phyloP scores from a whole-genome alignment of 768 basidiomycete genomes.

The Leccinum arenicola region DNA sequence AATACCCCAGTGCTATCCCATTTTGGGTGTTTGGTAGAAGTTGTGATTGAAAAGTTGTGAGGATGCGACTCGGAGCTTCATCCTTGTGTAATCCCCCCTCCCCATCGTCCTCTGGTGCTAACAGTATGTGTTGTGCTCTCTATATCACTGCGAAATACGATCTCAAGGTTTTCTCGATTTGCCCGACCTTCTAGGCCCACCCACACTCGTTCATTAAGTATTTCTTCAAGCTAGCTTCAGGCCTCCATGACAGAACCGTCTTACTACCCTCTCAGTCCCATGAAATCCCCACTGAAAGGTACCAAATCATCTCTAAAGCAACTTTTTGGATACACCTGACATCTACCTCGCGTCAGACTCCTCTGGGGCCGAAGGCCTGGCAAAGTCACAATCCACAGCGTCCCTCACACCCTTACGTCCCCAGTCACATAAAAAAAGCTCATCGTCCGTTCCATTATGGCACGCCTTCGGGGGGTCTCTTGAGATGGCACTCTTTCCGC shows the following conservation, averaged over 20 bases:
- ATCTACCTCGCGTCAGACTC: not conserved
- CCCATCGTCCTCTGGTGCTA: not conserved
- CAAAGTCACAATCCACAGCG: constrained; percentile 1
- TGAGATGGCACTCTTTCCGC: constrained; percentile 22
- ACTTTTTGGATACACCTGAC: not conserved
- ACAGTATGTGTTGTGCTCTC: not conserved
- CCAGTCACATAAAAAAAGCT: not conserved
- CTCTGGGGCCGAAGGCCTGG: not conserved
- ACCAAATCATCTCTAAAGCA: not conserved
- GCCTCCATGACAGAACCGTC: constrained; percentile 17
- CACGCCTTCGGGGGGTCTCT: constrained; percentile 3
- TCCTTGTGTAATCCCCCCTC: not conserved
- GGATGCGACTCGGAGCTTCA: not conserved
- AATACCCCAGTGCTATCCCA: not conserved
- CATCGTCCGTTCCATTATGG: constrained; percentile 7
- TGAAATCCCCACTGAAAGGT: constrained; percentile 3
- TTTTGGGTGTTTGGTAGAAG: not conserved
- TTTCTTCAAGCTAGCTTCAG: not conserved
- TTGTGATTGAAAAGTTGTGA: not conserved
- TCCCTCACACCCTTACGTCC: constrained; percentile 7
- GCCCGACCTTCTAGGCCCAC: not conserved
- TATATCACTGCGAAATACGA: not conserved
- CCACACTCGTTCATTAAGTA: constrained; percentile 8
- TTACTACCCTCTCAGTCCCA: constrained; percentile 17
- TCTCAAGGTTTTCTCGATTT: not conserved